Evolutionary conservation across 2,329 filamentous ascomycete genomes (phyloP), one percentile per base, ranked within the genome.

Genomic region (Trichoderma sp.): DNA sequence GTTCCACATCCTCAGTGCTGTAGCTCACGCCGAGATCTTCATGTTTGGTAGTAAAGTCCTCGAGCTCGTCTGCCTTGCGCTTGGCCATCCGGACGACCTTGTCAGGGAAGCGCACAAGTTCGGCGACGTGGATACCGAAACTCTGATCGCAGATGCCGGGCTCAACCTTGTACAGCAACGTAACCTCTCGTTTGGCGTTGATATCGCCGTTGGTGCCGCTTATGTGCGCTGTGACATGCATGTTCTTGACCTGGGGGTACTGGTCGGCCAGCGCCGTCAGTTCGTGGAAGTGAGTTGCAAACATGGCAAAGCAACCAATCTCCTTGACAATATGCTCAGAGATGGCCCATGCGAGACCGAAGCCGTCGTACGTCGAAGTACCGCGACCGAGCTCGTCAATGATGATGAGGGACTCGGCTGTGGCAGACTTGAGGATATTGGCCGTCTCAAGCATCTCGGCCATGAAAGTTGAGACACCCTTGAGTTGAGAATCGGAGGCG

Each of bases 61-160:
- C 96, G 43, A 99, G 87, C 85, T 99, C 97, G 81, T 98, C 96
- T 0, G 96, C 96, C 84, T 99, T 99, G 76, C 96, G 90, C 84
- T 97, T 97, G n/a, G 96, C 96, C 97, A 99, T 99, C 74, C 94
- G 94, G 73, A 99, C 93, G 17, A 99, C 97, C 84, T 99, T 99
- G 76, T 94, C 91, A 0, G 96, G 96, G 84, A 99, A 99, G 58
- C 95, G 90, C 23, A 99, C 96, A 6, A 99, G 88, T 83, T 99
- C 96, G 1, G 96, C 96, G 15, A 99, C 97, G 82, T 99, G 96
- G 76, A 99, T 99, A 76, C 96, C 96, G 80, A 99, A 99, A 72
- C 92, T 96, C 83, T 99, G 96, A 81, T 99, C 96, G 79, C 94
- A 98, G 76, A 99, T 92, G 63, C 96, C 96, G 0, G 93, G 93